These are phyloP conservation scores for Pichia cactophila DNA, from an alignment of 1,139 yeast species.

Conservation along the genomic window DNA sequence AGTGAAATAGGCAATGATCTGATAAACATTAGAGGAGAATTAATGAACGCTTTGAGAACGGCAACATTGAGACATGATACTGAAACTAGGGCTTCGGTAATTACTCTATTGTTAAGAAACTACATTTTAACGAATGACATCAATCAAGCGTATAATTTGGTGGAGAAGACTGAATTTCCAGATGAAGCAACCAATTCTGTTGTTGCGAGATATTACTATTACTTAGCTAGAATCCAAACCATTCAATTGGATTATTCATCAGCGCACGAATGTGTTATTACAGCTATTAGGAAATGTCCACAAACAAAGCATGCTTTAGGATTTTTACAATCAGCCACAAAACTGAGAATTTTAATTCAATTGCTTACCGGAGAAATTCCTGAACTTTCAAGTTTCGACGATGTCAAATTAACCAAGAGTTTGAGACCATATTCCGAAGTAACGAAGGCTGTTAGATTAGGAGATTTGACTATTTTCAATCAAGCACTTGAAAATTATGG, in stretches of 20 bases:
- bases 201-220: conserved; percentile 86
- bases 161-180: conserved; percentile 86
- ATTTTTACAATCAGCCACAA: conserved; percentile 83
- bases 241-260: conserved; percentile 88
- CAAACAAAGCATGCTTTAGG: conserved; percentile 82
- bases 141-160: conserved; percentile 80
- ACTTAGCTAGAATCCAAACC: conserved; percentile 82
- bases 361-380: conserved; percentile 96
- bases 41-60: conserved; percentile 72
- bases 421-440: conserved; percentile 79
- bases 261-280: conserved; percentile 83
- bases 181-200: conserved; percentile 78
- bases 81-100: conserved; percentile 83
- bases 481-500: conserved; percentile 65
- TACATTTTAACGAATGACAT: conserved; percentile 75
- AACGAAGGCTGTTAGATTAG: conserved; percentile 86
- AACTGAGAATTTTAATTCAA: conserved; percentile 82
- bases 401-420: conserved; percentile 47
- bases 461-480: conserved; percentile 79
- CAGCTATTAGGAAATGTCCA: conserved; percentile 96
- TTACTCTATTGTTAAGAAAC: conserved; percentile 76
- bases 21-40: conserved; percentile 56
- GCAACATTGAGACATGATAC: conserved; percentile 88
- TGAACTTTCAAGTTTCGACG: conserved; percentile 75
- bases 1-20: conserved; percentile 61